Evolutionary conservation across 495 filamentous ascomycete genomes (phyloP), one percentile per base, ranked within the genome.

Genomic region (Talaromyces nanjingensis): DNA sequence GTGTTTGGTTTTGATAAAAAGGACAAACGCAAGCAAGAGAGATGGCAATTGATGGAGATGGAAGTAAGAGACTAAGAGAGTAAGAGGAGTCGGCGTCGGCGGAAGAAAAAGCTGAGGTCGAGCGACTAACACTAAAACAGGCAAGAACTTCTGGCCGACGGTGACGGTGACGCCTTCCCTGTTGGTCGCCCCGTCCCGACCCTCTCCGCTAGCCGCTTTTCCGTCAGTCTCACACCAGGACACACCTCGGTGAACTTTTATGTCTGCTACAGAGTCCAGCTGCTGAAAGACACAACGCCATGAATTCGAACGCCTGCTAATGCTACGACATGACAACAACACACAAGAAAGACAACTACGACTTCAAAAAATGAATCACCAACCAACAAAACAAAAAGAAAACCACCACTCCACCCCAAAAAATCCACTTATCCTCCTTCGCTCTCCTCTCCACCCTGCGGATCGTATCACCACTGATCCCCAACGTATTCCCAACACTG

Each of bases 341-440:
- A 47, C 18, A 49, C 37, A 47, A 7, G n/a, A 61, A 9, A 60
- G 0, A 11, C 0, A 37, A 2, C 14, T 20, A 25, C 79, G 75
- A 97, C 71, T 91, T 76, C 71, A 98, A 72, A 72, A 84, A 98
- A 76, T 90, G 87, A 73, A 98, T 68, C 55, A 93, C 91, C 64
- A 91, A 73, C 86, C 91, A 98, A 70, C 93, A 97, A 74, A 98
- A 98, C 49, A 82, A 73, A 64, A 98, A 89, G 75, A 98, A 98
- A n/a, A 93, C 72, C 37, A 96, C 73, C 22, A 96, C 91, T 0
- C 94, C 92, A 14, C 73, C 88, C 85, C 89, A 90, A 74, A 98
- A 98, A 29, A 98, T 96, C 93, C 93, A 98, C 76, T 97, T 97
- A 69, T 98, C 94, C 80, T 97, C 87, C 74, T 84, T 89, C 60